Evolutionary conservation across 257 asterid genomes (phyloP).

Genomic region (Linderniella brevidens): DNA sequence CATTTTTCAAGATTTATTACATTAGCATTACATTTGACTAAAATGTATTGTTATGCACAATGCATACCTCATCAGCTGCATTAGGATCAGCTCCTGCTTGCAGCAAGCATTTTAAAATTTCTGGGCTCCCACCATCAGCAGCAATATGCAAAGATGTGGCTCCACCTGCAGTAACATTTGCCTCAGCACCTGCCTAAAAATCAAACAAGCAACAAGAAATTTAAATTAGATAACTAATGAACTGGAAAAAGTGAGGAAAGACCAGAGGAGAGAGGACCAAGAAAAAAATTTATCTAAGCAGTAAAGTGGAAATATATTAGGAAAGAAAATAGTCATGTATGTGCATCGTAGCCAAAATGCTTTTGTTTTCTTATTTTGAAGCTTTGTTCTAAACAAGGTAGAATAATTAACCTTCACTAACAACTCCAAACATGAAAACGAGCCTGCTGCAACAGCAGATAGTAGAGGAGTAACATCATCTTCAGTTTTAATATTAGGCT

Average conservation of each 20-base stretch:
- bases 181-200: conserved; percentile 70
- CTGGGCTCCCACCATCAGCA: conserved; percentile 64
- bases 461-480: conserved; percentile 78
- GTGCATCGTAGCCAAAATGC: no score
- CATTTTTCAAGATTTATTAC: no score
- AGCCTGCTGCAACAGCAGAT: conserved; percentile 94
- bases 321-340: no score
- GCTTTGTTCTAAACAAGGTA: no score
- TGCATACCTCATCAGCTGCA: conserved; percentile 57
- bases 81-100: conserved; percentile 90
- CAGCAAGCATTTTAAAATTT: conserved; percentile 56
- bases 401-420: conserved; percentile 45
- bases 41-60: no score
- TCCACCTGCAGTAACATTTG: conserved; percentile 73
- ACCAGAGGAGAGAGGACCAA: no score
- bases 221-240: not conserved
- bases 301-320: no score
- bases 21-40: no score
- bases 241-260: not conserved
- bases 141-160: conserved; percentile 94
- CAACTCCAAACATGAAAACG: conserved; percentile 57
- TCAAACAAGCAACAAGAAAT: conserved; percentile 10
- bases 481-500: conserved; percentile 72
- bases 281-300: no score
- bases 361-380: no score